These are phyloP conservation scores for Capsicum pubescens DNA, from an alignment of 257 asterid genomes.

Conservation along the genomic window DNA sequence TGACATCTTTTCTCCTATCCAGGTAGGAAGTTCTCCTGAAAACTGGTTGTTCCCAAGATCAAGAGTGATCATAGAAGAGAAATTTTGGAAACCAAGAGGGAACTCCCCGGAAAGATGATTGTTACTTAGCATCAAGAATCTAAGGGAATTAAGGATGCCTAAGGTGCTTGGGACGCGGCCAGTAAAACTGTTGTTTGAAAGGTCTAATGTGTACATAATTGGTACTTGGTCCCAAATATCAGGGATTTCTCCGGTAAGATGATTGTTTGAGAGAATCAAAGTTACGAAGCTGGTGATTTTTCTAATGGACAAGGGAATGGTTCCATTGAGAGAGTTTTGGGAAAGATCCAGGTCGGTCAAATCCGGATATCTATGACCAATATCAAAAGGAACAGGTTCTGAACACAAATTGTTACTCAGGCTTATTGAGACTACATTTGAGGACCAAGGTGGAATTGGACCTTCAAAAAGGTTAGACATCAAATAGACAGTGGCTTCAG, in stretches of 20 bases:
- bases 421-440: neutral
- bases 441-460: neutral
- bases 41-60: conserved; percentile 16
- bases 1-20: conserved; percentile 21
- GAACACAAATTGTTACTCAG: conserved; percentile 14
- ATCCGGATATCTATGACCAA: conserved; percentile 6
- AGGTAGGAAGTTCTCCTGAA: conserved; percentile 13
- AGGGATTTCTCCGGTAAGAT: neutral
- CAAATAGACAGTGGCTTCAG: neutral
- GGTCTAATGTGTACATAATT: neutral
- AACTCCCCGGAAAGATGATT: neutral
- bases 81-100: neutral
- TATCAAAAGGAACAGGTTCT: conserved; percentile 18
- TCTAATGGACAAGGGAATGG: neutral
- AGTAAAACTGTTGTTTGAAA: neutral
- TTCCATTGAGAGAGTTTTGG: neutral
- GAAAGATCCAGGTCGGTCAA: neutral
- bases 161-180: neutral
- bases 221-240: neutral
- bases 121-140: neutral
- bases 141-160: neutral
- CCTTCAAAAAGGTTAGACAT: neutral
- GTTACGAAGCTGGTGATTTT: neutral
- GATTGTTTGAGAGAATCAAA: neutral
- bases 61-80: neutral